phyloP scores from a whole-genome alignment of 2,329 filamentous ascomycete genomes.

The Orbilia javanica region DNA sequence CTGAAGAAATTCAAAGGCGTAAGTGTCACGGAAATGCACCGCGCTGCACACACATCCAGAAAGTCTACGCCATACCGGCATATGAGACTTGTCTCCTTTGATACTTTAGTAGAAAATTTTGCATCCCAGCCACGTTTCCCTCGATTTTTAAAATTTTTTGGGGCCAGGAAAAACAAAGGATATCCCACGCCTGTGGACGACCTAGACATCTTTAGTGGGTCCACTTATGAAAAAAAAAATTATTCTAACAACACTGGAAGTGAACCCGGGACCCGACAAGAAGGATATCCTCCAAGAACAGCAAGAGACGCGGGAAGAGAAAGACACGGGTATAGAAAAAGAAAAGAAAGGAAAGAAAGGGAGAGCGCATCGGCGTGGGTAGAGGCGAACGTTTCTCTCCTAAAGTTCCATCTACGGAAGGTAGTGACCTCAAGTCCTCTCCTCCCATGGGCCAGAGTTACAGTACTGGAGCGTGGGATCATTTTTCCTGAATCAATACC shows the following conservation, averaged over 20 bases:
- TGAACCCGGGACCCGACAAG: conserved; percentile 59
- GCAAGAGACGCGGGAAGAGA: conserved; percentile 42
- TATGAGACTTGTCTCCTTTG: conserved; percentile 23
- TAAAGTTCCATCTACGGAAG: conserved; percentile 53
- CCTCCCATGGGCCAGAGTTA: conserved; percentile 1
- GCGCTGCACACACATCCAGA: conserved; percentile 16
- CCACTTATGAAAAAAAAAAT: conserved; percentile 59
- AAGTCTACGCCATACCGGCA: conserved; percentile 37
- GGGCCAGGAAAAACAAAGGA: conserved; percentile 34
- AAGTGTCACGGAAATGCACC: conserved; percentile 24
- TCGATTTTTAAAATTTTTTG: conserved; percentile 5
- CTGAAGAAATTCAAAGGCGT: conserved; percentile 22
- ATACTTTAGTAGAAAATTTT: conserved; percentile 10
- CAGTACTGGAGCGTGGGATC: conserved; percentile 10
- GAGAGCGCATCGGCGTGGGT: conserved; percentile 18
- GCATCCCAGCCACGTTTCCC: conserved; percentile 32
- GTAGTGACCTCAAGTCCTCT: conserved; percentile 29
- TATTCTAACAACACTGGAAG: conserved; percentile 59
- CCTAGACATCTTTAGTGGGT: conserved; percentile 58
- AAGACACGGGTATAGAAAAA: conserved; percentile 40
- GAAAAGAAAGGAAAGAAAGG: conserved; percentile 32
- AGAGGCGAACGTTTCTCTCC: conserved; percentile 53
- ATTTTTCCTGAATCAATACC: conserved; percentile 17
- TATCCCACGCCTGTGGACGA: conserved; percentile 59
- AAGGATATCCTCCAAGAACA: conserved; percentile 52